phyloP scores from a whole-genome alignment of 768 basidiomycete species.

The Mycena kentingensis region DNA sequence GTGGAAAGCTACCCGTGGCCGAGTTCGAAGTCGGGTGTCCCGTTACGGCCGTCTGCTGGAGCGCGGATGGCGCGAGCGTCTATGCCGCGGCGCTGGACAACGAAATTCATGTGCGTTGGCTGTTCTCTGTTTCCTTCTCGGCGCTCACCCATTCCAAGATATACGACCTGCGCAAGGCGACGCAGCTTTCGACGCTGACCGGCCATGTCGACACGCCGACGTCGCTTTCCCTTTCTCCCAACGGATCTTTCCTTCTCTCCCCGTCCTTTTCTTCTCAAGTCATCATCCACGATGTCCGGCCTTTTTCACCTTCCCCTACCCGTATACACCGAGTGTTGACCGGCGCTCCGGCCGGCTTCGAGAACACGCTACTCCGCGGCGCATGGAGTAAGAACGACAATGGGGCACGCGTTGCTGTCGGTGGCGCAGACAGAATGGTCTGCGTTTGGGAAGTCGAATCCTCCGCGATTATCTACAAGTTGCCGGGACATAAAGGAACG shows the following conservation, averaged over 20 bases:
- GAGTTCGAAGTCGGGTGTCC: conserved; percentile 87
- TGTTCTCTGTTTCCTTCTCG: conserved; percentile 11
- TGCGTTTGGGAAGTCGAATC: conserved; percentile 87
- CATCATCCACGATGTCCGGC: conserved; percentile 89
- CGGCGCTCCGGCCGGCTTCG: conserved; percentile 94
- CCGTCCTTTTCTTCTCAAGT: conserved; percentile 89
- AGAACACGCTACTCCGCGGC: conserved; percentile 78
- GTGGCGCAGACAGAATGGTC: conserved; percentile 86
- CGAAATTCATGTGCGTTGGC: conserved; percentile 80
- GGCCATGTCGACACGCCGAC: conserved; percentile 94
- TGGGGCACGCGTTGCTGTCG: conserved; percentile 81
- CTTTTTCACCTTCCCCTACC: conserved; percentile 85
- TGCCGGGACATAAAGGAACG: conserved; percentile 96
- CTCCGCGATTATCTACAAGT: conserved; percentile 77
- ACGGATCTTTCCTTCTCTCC: conserved; percentile 83
- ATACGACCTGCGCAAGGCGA: conserved; percentile 85
- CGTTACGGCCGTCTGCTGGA: conserved; percentile 91
- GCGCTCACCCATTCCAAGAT: conserved; percentile 50
- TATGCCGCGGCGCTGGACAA: conserved; percentile 96
- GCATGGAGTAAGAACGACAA: conserved; percentile 89
- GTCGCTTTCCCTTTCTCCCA: conserved; percentile 89
- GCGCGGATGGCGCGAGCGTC: conserved; percentile 83
- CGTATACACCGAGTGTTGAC: conserved; percentile 76
- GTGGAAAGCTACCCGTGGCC: conserved; percentile 69
- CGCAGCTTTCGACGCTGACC: conserved; percentile 74